Percentiles rank a stretch among this genome's conserved stretches.
These are phyloP conservation scores for Comarum palustre DNA, from an alignment of 306 rosid species.

Conservation along the genomic window DNA sequence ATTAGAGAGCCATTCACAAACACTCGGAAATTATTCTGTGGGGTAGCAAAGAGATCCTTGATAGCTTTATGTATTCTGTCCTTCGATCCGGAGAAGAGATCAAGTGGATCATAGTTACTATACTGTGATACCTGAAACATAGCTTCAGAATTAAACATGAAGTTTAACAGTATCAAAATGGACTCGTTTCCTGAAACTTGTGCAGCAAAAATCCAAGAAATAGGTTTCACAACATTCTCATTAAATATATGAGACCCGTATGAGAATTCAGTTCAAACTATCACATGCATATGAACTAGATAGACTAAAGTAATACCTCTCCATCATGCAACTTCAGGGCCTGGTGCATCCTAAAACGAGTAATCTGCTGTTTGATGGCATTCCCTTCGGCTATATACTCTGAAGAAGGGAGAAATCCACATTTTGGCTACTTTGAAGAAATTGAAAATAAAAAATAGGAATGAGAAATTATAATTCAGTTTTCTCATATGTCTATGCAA, in stretches of 20 bases:
- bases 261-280: background rate
- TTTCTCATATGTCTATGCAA: constrained; percentile 1
- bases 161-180: background rate
- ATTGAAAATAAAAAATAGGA: constrained; percentile 17
- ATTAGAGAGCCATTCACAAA: constrained; percentile 77
- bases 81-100: constrained; percentile 78
- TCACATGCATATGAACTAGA: background rate
- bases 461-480: background rate
- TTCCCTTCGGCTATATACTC: constrained; percentile 67
- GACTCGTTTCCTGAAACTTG: background rate
- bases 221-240: background rate
- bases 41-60: constrained; percentile 70
- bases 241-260: background rate
- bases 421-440: constrained; percentile 64
- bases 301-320: constrained; percentile 46
- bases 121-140: constrained; percentile 57
- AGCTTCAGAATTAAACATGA: constrained; percentile 19
- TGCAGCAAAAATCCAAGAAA: background rate
- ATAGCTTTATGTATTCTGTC: constrained; percentile 76
- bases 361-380: constrained; percentile 53
- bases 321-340: constrained; percentile 74
- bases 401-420: constrained; percentile 89
- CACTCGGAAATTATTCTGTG: constrained; percentile 93
- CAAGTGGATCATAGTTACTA: constrained; percentile 81
- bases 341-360: constrained; percentile 96